phyloP scores from a whole-genome alignment of 2,329 filamentous ascomycete genomes.

The Drechslera avenae region DNA sequence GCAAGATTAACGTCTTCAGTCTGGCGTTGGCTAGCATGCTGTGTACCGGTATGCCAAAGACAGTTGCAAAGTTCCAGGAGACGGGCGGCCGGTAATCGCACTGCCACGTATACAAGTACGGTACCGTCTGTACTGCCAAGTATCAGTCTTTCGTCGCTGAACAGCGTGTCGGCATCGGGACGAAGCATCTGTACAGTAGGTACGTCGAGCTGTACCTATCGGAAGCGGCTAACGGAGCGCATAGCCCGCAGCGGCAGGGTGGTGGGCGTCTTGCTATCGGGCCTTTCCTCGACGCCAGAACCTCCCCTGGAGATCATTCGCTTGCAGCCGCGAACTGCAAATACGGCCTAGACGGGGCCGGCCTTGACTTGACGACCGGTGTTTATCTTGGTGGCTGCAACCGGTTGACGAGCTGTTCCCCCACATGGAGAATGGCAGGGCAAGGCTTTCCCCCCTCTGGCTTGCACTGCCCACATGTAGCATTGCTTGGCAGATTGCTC shows the following conservation, averaged over 20 bases:
- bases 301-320: neutral
- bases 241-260: neutral
- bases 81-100: neutral
- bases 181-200: neutral
- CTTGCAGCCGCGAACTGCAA: conserved; percentile 4
- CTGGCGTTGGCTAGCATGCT: too few relatives aligned
- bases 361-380: neutral
- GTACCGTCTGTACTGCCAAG: too few relatives aligned
- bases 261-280: conserved; percentile 7
- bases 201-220: too few relatives aligned
- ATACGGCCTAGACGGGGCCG: neutral
- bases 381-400: conserved; percentile 1
- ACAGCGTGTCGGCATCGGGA: neutral
- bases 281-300: conserved; percentile 4
- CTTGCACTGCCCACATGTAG: neutral
- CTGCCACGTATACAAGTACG: neutral
- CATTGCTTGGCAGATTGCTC: conserved; percentile 1
- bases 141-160: neutral
- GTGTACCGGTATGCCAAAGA: too few relatives aligned
- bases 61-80: neutral
- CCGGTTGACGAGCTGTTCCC: neutral
- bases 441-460: too few relatives aligned
- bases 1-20: too few relatives aligned
- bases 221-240: too few relatives aligned
- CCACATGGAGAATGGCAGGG: neutral